Evolutionary conservation across 2,329 filamentous ascomycete genomes (phyloP), one percentile per base, ranked within the genome.

Genomic region (Colletotrichum coccodes): DNA sequence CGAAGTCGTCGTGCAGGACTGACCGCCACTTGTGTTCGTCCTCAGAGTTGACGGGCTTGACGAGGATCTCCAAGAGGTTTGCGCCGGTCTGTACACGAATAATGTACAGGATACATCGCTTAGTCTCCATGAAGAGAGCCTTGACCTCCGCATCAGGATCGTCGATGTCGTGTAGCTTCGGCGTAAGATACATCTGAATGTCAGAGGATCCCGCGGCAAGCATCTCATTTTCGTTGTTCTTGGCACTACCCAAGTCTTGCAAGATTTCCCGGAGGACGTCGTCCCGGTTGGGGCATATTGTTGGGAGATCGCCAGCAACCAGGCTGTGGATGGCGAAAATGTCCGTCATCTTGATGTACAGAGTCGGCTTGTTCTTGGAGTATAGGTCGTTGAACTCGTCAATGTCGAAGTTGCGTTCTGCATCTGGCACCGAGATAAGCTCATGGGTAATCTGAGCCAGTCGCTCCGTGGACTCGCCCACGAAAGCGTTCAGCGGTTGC

Each of bases 261-360:
- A 99, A 88, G 72, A 98, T 92, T 80, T 98, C 96, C 68, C 94
- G 92, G 64, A 99, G 87, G 69, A 94, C 88, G 77, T 99, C 96
- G 73, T 98, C 95, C 38, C 93, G 90, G 70, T 85, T 88, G 1
- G 93, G 92, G 74, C 94, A 97, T 70, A 98, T 90, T 65, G 86
- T 85, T 6, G 90, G 84, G 56, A 98, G 88, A 74, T 98, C 94
- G 28, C 91, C 86, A 3, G 94, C 91, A 62, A 98, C 88, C 26
- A 98, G 87, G 71, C 92, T 94, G 81, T 99, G 97, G 68, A 99
- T 95, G 56, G 95, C 93, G 79, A 99, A 98, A 65, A 99, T 95
- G 78, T 99, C 96, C 18, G 93, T 89, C 89, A 99, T 95, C 83
- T 99, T 99, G 84, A 99, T 97, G 83, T 98, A 99, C n/a, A 99